phyloP scores from a whole-genome alignment of 352 stramenopile species.

The Phytopythium sindhum region DNA sequence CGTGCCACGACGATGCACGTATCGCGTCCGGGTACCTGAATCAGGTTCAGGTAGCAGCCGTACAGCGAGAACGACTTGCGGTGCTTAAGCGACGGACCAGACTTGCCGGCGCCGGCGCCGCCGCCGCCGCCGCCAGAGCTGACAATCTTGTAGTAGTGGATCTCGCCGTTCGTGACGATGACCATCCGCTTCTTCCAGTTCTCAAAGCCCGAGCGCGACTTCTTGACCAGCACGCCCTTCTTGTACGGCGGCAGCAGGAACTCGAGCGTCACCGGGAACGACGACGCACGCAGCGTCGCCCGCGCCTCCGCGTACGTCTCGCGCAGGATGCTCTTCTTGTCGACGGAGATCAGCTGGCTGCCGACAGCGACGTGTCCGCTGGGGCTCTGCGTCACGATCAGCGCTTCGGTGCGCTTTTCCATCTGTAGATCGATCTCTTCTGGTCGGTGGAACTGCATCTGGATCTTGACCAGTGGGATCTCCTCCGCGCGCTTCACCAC shows the following conservation, averaged over 20 bases:
- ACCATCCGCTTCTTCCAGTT: slow-evolving; percentile 86
- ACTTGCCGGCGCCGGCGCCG: not conserved
- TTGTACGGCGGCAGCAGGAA: slow-evolving; percentile 86
- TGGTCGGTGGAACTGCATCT: slow-evolving; percentile 51
- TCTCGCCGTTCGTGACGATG: slow-evolving; percentile 75
- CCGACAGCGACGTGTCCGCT: slow-evolving; percentile 52
- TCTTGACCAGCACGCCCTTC: slow-evolving; percentile 76
- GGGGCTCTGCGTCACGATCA: slow-evolving; percentile 61
- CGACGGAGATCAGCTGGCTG: slow-evolving; percentile 71
- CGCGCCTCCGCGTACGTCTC: slow-evolving; percentile 57
- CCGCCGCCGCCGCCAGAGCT: slow-evolving; percentile 18
- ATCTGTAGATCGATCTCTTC: slow-evolving; percentile 73
- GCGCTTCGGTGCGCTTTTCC: slow-evolving; percentile 67
- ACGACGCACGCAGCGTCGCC: slow-evolving; percentile 41
- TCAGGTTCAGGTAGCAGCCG: slow-evolving; percentile 82
- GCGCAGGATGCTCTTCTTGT: slow-evolving; percentile 55
- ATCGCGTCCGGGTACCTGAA: slow-evolving; percentile 65
- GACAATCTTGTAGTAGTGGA: slow-evolving; percentile 83
- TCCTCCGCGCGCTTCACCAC: slow-evolving; percentile 78
- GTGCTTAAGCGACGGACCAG: slow-evolving; percentile 58
- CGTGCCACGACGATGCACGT: slow-evolving; percentile 82
- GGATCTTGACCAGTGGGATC: slow-evolving; percentile 64
- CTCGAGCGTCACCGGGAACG: slow-evolving; percentile 64
- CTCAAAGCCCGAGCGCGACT: slow-evolving; percentile 80
- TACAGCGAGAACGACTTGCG: slow-evolving; percentile 83